Percentiles rank a stretch among this genome's conserved stretches.
phyloP scores from a whole-genome alignment of 2,329 filamentous ascomycete genomes.

The Calonectria leucothoes region DNA sequence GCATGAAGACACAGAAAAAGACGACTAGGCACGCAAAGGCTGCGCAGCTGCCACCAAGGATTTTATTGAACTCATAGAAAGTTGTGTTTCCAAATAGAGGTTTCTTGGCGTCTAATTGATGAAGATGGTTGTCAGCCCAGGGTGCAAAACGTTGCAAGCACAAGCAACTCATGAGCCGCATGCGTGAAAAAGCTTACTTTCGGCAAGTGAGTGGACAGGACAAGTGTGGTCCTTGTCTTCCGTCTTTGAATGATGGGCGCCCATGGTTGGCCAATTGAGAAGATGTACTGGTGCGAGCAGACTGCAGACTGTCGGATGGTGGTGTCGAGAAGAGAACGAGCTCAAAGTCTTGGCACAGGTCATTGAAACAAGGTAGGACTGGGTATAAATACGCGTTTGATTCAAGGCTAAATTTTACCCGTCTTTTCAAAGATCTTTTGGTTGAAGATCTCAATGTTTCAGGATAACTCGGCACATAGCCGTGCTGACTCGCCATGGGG shows the following conservation, averaged over 20 bases:
- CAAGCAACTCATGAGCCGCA: background rate
- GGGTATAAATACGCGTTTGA: background rate
- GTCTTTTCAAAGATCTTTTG: background rate
- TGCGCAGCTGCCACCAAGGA: conserved; percentile 32
- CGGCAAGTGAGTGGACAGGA: conserved; percentile 7
- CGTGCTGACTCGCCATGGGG: background rate
- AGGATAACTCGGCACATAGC: background rate
- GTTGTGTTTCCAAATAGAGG: conserved; percentile 16
- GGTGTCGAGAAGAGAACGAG: background rate
- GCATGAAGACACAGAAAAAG: conserved; percentile 25
- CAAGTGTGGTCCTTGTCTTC: conserved; percentile 7
- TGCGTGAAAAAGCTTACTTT: background rate
- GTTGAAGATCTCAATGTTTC: background rate
- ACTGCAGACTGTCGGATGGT: background rate
- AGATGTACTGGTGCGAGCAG: background rate
- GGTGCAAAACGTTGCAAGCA: no score
- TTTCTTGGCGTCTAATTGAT: conserved; percentile 24
- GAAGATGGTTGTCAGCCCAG: background rate
- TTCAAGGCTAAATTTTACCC: background rate
- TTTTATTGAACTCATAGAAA: conserved; percentile 32
- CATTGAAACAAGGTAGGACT: background rate
- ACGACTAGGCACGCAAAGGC: conserved; percentile 29
- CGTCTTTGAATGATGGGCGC: conserved; percentile 10
- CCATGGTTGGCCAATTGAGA: background rate
- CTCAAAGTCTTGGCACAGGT: background rate